Percentiles rank a stretch among this genome's conserved stretches.
Evolutionary conservation across 2,329 filamentous ascomycete genomes (phyloP).

Genomic region (Fusarium newnesense): DNA sequence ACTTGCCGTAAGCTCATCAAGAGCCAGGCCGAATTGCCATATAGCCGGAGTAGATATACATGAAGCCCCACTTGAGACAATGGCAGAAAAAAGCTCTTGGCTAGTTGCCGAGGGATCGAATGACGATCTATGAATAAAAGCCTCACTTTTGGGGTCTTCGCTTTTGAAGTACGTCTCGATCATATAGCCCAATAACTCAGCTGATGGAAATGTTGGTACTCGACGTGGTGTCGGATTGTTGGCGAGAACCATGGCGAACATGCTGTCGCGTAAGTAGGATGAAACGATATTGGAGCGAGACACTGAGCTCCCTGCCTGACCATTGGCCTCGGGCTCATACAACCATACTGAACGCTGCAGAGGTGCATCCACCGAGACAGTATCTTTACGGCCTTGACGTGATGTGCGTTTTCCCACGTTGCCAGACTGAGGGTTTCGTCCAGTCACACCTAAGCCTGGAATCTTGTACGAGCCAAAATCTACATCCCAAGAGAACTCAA

Average conservation of each 20-base stretch:
- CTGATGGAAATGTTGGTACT: constrained; percentile 40
- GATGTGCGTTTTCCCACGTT: constrained; percentile 30
- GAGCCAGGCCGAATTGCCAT: constrained; percentile 41
- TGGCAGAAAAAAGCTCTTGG: constrained; percentile 34
- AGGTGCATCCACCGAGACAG: constrained; percentile 7
- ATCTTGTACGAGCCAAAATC: constrained; percentile 31
- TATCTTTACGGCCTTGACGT: constrained; percentile 26
- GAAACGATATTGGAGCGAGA: constrained; percentile 9
- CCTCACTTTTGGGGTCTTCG: constrained; percentile 32
- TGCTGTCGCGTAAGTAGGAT: constrained; percentile 33
- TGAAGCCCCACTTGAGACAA: constrained; percentile 37
- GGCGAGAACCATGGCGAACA: constrained; percentile 41
- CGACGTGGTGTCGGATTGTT: constrained; percentile 32
- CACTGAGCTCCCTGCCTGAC: constrained; percentile 4
- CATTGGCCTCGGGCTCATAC: constrained; percentile 20
- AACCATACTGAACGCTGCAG: constrained; percentile 33
- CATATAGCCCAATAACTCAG: constrained; percentile 35
- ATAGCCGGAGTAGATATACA: constrained; percentile 31
- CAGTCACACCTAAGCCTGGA: constrained; percentile 17
- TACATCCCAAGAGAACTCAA: constrained; percentile 37
- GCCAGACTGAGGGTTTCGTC: constrained; percentile 17
- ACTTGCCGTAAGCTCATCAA: constrained; percentile 31
- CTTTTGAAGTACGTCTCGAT: constrained; percentile 32
- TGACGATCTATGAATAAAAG: constrained; percentile 34
- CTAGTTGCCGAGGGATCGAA: constrained; percentile 27